phyloP scores from a whole-genome alignment of 2,329 filamentous ascomycete species.

The Arthrocladium fulminans region DNA sequence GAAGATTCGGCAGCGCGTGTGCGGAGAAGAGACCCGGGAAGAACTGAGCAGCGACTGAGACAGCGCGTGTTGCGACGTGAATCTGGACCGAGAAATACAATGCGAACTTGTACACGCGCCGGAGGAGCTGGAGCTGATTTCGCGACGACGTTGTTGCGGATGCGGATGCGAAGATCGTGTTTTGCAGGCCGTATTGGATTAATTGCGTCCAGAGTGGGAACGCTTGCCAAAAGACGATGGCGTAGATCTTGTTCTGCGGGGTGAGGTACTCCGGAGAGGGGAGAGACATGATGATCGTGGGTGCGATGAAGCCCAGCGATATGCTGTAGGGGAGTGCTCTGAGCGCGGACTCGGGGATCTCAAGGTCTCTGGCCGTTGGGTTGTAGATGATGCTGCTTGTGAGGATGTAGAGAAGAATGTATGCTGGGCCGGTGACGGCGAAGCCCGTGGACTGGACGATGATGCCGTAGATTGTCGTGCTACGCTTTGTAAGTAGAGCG shows the following conservation, averaged over 20 bases:
- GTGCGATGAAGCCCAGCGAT: constrained; percentile 35
- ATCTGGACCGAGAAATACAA: constrained; percentile 31
- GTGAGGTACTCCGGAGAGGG: constrained; percentile 32
- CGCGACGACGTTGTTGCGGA: constrained; percentile 9
- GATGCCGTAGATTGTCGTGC: constrained; percentile 32
- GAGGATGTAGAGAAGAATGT: constrained; percentile 34
- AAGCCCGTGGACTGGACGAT: constrained; percentile 34
- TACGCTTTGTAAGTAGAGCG: background rate
- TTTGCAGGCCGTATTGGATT: constrained; percentile 3
- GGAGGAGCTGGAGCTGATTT: constrained; percentile 24
- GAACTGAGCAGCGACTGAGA: constrained; percentile 32
- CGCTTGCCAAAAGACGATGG: constrained; percentile 42
- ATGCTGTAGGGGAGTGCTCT: constrained; percentile 32
- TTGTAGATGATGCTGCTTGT: constrained; percentile 28
- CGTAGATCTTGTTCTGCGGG: constrained; percentile 35
- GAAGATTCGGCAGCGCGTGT: constrained; percentile 25
- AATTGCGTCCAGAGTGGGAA: constrained; percentile 40
- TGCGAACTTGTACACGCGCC: constrained; percentile 33
- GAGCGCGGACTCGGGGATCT: constrained; percentile 27
- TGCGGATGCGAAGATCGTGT: constrained; percentile 25
- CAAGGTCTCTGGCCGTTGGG: constrained; percentile 26
- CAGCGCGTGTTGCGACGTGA: constrained; percentile 33
- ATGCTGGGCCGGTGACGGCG: constrained; percentile 35
- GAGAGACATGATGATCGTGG: constrained; percentile 34
- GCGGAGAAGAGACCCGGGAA: constrained; percentile 32